Conservation (phyloP, 805 yeast species). For the Yamadazyma kitorensis region DNA sequence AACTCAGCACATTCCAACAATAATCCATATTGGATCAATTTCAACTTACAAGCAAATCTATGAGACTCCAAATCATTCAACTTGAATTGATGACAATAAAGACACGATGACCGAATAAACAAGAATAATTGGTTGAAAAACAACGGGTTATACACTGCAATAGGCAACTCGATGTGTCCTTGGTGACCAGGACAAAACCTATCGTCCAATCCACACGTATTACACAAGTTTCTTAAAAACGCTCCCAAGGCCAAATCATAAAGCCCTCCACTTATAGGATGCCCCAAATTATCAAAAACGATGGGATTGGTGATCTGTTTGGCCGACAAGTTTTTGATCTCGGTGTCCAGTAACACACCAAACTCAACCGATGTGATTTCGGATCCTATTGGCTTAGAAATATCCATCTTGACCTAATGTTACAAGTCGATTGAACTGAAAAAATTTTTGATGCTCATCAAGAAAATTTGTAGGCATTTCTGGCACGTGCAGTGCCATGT, state of each 20-base stretch:
- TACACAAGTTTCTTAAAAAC: conserved; percentile 80
- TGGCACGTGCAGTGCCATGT: no score
- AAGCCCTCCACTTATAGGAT: conserved; percentile 90
- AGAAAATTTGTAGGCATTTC: no score
- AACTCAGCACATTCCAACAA: conserved; percentile 72
- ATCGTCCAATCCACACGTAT: conserved; percentile 95
- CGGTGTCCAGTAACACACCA: conserved; percentile 76
- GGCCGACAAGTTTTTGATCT: conserved; percentile 83
- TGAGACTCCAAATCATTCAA: conserved; percentile 69
- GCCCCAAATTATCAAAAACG: conserved; percentile 94
- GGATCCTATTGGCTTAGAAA: conserved; percentile 94
- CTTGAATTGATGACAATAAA: conserved; percentile 86
- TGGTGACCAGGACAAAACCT: conserved; percentile 96
- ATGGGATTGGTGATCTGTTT: conserved; percentile 94
- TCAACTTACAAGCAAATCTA: conserved; percentile 71
- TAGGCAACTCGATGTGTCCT: conserved; percentile 96
- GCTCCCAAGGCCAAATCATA: conserved; percentile 97
- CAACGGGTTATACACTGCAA: conserved; percentile 91
- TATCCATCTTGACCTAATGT: conserved; percentile 68
- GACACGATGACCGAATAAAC: conserved; percentile 78
- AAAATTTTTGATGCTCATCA: no score
- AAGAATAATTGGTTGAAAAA: conserved; percentile 90
- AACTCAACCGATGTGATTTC: conserved; percentile 92
- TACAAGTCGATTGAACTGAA: no score
- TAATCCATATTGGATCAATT: conserved; percentile 83